A percentile compares a stretch with the other conserved stretches of the same genome.
phyloP scores from a whole-genome alignment of 2,329 filamentous ascomycete species.

The Acephala macrosclerotiorum region DNA sequence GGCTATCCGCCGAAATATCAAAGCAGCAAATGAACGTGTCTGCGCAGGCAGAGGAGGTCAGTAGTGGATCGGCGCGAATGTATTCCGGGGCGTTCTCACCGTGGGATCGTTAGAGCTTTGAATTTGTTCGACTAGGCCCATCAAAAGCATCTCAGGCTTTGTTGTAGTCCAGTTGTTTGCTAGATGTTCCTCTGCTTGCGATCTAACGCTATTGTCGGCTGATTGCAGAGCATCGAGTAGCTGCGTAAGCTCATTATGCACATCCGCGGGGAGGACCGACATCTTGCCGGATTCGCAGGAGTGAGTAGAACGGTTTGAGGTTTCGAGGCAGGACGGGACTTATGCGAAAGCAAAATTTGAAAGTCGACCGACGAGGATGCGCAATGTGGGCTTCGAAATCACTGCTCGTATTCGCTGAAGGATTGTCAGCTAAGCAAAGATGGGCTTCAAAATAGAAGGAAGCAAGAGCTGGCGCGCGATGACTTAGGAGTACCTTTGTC shows the following conservation, averaged over 20 bases:
- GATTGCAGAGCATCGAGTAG: constrained; percentile 90
- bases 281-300: constrained; percentile 53
- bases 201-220: constrained; percentile 84
- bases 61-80: background rate
- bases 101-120: constrained; percentile 66
- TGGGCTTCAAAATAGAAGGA: background rate
- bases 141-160: constrained; percentile 86
- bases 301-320: background rate
- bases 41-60: constrained; percentile 48
- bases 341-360: constrained; percentile 1
- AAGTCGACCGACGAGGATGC: background rate
- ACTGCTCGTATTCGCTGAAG: background rate
- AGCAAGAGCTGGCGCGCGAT: background rate
- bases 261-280: constrained; percentile 86
- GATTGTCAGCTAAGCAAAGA: background rate
- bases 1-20: constrained; percentile 93
- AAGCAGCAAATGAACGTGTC: constrained; percentile 90
- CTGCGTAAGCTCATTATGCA: constrained; percentile 84
- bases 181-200: constrained; percentile 88
- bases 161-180: constrained; percentile 87
- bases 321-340: background rate
- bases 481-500: constrained; percentile 15
- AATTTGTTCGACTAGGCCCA: constrained; percentile 94
- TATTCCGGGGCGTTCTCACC: constrained; percentile 35
- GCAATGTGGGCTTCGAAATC: background rate